A percentile compares a stretch with the other conserved stretches of the same genome.
Evolutionary conservation across 441 rosid species (phyloP).

Genomic region (Croton laevigatus): DNA sequence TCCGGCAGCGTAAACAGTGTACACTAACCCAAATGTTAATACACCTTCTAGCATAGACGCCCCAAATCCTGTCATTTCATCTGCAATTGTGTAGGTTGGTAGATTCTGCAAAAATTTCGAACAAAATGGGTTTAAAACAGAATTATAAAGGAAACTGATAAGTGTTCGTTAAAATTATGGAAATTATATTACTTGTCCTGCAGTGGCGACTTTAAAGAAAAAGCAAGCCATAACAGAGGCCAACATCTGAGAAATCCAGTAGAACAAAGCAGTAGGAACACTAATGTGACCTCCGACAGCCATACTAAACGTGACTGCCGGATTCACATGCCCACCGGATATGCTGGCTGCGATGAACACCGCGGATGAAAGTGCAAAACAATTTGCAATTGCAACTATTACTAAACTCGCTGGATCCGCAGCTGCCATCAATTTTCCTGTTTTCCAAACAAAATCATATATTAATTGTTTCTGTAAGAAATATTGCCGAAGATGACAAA

Average conservation of each 20-base stretch:
- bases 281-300: conserved; percentile 66
- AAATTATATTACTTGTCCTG: conserved; percentile 43
- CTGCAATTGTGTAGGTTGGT: conserved; percentile 59
- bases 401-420: conserved; percentile 54
- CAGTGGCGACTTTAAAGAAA: conserved; percentile 54
- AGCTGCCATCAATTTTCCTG: conserved; percentile 36
- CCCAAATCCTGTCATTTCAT: conserved; percentile 90
- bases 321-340: conserved; percentile 89
- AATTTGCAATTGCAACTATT: conserved; percentile 60
- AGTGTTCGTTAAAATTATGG: background rate
- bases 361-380: conserved; percentile 67
- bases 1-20: conserved; percentile 57
- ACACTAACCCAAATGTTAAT: conserved; percentile 63
- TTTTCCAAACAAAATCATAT: background rate
- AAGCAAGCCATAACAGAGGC: conserved; percentile 86
- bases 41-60: conserved; percentile 77
- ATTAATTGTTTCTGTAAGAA: background rate
- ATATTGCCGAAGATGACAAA: too few species aligned
- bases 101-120: conserved; percentile 39
- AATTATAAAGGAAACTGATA: background rate
- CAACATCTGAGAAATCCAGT: conserved; percentile 82
- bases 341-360: conserved; percentile 56
- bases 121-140: too few species aligned
- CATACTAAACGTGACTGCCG: conserved; percentile 87
- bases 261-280: conserved; percentile 64